A percentile compares a stretch with the other conserved stretches of the same genome.
phyloP scores from a whole-genome alignment of 1,284 basidiomycete genomes.

The Cutaneotrichosporon sp. region DNA sequence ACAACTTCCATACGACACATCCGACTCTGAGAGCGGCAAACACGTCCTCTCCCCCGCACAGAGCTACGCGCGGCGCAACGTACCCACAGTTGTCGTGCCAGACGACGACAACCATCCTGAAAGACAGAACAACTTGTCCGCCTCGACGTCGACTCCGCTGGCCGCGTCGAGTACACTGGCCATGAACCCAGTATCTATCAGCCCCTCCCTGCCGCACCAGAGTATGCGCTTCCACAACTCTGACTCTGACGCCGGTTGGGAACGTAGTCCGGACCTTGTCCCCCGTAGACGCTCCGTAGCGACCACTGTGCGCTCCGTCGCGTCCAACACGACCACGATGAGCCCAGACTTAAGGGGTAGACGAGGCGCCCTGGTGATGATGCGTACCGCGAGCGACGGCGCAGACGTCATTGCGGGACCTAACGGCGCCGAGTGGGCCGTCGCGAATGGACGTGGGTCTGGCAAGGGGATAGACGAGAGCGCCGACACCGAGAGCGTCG shows the following conservation, averaged over 20 bases:
- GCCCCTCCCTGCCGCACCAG: background rate
- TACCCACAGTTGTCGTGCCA: constrained; percentile 43
- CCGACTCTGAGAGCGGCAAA: constrained; percentile 39
- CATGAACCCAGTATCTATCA: background rate
- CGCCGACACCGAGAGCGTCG: background rate
- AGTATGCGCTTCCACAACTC: constrained; percentile 5
- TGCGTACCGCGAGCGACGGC: constrained; percentile 42
- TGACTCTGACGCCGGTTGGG: constrained; percentile 1
- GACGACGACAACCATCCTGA: constrained; percentile 11
- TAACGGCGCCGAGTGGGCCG: constrained; percentile 42
- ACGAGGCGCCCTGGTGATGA: constrained; percentile 18
- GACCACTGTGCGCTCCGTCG: background rate
- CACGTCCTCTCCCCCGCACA: background rate
- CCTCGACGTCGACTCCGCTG: constrained; percentile 15
- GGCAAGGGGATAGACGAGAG: constrained; percentile 25
- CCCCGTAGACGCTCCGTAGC: background rate
- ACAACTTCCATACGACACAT: constrained; percentile 35
- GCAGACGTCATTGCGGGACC: constrained; percentile 41
- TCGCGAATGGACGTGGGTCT: constrained; percentile 41
- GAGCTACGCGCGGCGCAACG: constrained; percentile 9
- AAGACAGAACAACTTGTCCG: constrained; percentile 6
- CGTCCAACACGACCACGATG: background rate
- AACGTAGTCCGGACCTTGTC: background rate
- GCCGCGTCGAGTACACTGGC: constrained; percentile 8
- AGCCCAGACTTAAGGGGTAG: background rate